Evolutionary conservation across 2,329 filamentous ascomycete species (phyloP).

Genomic region (Aspergillus proliferans): DNA sequence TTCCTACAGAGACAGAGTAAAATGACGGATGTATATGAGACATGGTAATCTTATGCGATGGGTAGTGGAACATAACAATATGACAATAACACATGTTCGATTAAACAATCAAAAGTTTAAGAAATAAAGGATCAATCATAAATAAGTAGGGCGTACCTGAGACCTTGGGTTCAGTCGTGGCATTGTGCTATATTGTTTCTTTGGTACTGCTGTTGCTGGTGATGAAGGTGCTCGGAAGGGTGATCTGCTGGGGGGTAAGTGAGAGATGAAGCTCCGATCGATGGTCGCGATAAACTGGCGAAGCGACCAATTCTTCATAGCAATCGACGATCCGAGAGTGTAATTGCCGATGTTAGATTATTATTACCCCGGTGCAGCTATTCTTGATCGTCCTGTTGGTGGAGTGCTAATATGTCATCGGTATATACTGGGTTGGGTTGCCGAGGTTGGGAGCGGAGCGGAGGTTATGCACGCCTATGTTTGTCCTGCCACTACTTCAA

Average conservation of each 20-base stretch:
- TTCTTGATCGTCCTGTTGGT: not conserved
- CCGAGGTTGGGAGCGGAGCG: constrained; percentile 6
- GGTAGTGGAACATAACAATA: not conserved
- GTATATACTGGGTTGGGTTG: constrained; percentile 3
- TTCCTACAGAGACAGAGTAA: not conserved
- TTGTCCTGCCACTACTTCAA: too few relatives aligned
- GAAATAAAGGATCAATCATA: constrained; percentile 2
- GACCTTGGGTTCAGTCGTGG: constrained; percentile 19
- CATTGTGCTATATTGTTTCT: constrained; percentile 10
- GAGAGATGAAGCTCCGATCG: not conserved
- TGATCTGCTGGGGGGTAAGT: not conserved
- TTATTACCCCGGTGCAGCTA: too few relatives aligned
- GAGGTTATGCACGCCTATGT: not conserved
- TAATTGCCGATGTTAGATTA: not conserved
- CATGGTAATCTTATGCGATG: not conserved
- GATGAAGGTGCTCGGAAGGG: not conserved
- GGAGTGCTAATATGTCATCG: not conserved
- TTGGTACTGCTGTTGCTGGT: not conserved
- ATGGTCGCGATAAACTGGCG: constrained; percentile 4
- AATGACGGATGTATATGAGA: not conserved
- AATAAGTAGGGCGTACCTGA: constrained; percentile 15
- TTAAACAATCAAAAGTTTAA: not conserved
- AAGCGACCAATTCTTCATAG: not conserved
- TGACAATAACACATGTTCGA: constrained; percentile 1
- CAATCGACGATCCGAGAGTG: not conserved